Evolutionary conservation across 169 alveolate genomes (phyloP).

Genomic region (Plasmodium relictum): DNA sequence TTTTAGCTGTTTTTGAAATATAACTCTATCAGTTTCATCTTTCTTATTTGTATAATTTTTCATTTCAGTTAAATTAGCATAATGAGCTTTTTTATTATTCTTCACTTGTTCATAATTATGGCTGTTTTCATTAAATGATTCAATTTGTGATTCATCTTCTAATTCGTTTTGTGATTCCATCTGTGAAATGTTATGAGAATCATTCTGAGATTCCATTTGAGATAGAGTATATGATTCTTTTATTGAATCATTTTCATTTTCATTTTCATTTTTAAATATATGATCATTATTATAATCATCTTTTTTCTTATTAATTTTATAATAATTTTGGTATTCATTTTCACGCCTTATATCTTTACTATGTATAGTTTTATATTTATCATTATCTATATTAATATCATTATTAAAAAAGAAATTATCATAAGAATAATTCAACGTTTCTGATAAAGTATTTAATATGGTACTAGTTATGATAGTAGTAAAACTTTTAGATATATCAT

Average conservation of each 20-base stretch:
- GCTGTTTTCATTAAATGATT: neutral
- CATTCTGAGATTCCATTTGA: too few species aligned
- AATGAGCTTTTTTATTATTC: neutral
- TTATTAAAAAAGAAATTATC: conserved; percentile 24
- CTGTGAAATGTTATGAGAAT: too few species aligned
- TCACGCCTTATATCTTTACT: neutral
- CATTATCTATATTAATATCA: conserved; percentile 4
- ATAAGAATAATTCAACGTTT: conserved; percentile 65
- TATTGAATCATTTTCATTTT: neutral
- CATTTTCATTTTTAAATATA: neutral
- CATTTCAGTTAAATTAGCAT: neutral
- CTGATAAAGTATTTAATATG: conserved; percentile 42
- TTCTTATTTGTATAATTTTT: neutral
- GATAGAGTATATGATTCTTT: neutral
- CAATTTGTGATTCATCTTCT: neutral
- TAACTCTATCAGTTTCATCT: neutral
- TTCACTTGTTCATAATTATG: neutral
- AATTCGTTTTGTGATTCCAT: too few species aligned
- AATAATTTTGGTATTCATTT: neutral
- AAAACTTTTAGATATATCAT: conserved; percentile 14
- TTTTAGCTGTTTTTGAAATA: neutral
- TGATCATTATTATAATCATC: neutral
- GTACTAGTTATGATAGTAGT: conserved; percentile 30
- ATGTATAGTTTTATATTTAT: neutral
- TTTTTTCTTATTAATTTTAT: neutral